Evolutionary conservation across 2,329 filamentous ascomycete species (phyloP).

Genomic region (Magnaporthales sp.): DNA sequence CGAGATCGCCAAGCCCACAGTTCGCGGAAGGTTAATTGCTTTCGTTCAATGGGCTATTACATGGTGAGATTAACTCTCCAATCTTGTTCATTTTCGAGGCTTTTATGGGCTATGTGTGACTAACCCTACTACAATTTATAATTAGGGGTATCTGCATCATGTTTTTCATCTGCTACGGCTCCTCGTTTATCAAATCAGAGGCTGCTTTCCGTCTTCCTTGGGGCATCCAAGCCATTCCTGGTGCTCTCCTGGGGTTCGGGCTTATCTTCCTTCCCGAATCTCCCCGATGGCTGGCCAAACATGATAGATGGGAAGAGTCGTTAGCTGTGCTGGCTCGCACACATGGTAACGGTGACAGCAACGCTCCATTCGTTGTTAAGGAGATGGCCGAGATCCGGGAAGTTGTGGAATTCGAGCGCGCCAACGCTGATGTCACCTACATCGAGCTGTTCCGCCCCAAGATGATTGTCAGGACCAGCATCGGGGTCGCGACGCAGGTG

Average conservation of each 20-base stretch:
- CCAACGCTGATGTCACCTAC: conserved; percentile 61
- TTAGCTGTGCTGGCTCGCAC: conserved; percentile 42
- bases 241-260: conserved; percentile 29
- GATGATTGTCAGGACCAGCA: conserved; percentile 67
- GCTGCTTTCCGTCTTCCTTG: conserved; percentile 42
- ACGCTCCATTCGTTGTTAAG: conserved; percentile 54
- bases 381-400: conserved; percentile 68
- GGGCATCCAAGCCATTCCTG: conserved; percentile 37
- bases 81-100: background rate
- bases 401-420: conserved; percentile 64
- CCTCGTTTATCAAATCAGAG: conserved; percentile 29
- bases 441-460: conserved; percentile 62
- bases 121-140: background rate
- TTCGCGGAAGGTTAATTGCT: conserved; percentile 31
- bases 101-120: background rate
- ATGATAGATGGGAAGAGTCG: conserved; percentile 36
- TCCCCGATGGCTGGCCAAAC: conserved; percentile 41
- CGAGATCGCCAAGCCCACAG: conserved; percentile 46
- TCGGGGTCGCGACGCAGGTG: conserved; percentile 65
- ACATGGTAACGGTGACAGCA: conserved; percentile 56
- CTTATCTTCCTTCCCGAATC: conserved; percentile 37
- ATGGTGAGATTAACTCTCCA: conserved; percentile 19
- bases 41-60: conserved; percentile 37
- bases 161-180: conserved; percentile 39
- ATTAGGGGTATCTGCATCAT: conserved; percentile 32